phyloP scores from a whole-genome alignment of 1,284 basidiomycete species.

The Tetrapyrgos nigripes region DNA sequence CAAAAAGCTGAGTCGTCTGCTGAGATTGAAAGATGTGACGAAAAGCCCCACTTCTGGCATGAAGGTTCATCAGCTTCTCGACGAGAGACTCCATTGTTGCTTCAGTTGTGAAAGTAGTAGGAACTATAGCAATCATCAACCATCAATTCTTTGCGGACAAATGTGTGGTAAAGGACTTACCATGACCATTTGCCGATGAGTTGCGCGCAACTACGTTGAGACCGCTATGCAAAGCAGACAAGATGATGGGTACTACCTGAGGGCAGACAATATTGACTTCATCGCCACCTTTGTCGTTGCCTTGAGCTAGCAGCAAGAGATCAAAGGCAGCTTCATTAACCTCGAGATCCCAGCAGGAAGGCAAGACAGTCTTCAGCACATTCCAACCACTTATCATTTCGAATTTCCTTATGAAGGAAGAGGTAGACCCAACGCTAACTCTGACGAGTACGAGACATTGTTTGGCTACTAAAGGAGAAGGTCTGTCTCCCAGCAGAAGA shows the following conservation, averaged over 20 bases:
- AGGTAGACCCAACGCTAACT: slow-evolving; percentile 56
- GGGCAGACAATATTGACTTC: slow-evolving; percentile 55
- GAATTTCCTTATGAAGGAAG: slow-evolving; percentile 73
- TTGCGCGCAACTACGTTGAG: slow-evolving; percentile 44
- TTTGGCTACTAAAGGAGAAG: slow-evolving; percentile 62
- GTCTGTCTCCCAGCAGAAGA: slow-evolving; percentile 73
- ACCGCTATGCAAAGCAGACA: slow-evolving; percentile 62
- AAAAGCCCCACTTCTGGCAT: slow-evolving; percentile 66
- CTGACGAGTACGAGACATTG: slow-evolving; percentile 67
- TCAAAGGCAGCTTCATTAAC: slow-evolving; percentile 74
- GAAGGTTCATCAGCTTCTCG: slow-evolving; percentile 70
- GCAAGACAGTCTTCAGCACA: slow-evolving; percentile 67
- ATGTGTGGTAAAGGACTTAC: slow-evolving; percentile 19
- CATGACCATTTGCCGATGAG: slow-evolving; percentile 37
- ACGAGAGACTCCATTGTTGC: slow-evolving; percentile 64
- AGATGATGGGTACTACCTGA: slow-evolving; percentile 71
- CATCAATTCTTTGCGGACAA: slow-evolving; percentile 19
- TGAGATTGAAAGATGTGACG: slow-evolving; percentile 75
- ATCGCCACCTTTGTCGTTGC: slow-evolving; percentile 17
- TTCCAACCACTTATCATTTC: slow-evolving; percentile 82
- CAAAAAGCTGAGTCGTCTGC: slow-evolving; percentile 66
- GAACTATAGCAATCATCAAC: slow-evolving; percentile 21
- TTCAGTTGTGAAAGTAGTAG: slow-evolving; percentile 36
- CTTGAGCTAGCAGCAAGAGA: slow-evolving; percentile 52
- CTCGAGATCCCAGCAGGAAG: slow-evolving; percentile 65